A percentile compares a stretch with the other conserved stretches of the same genome.
Conservation (phyloP, 441 rosid genomes). For the Eruca vesicaria region DNA sequence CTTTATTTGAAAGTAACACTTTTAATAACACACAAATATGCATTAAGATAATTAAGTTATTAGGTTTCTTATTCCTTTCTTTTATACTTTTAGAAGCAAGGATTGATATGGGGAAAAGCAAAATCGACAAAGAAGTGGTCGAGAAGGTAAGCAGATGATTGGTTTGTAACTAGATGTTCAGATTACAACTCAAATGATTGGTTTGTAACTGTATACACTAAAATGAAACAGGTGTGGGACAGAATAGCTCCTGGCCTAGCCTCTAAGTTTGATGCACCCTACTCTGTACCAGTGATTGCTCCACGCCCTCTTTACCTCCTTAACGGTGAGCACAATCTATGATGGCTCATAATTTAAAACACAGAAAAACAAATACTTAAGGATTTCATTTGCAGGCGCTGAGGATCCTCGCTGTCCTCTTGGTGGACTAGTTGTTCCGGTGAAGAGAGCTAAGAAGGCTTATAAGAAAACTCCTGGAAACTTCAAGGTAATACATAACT, state of each 20-base stretch:
- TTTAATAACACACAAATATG: background rate
- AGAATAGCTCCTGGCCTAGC: conserved; percentile 93
- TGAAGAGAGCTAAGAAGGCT: conserved; percentile 44
- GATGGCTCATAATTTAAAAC: background rate
- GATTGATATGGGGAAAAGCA: conserved; percentile 58
- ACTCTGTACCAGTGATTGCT: conserved; percentile 69
- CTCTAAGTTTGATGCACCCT: conserved; percentile 72
- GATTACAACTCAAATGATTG: background rate
- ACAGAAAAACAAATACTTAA: background rate
- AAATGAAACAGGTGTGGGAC: conserved; percentile 73
- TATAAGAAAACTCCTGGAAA: conserved; percentile 48
- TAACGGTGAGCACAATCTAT: conserved; percentile 49
- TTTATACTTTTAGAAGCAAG: conserved; percentile 56
- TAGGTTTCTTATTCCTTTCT: background rate
- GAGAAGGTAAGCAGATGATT: conserved; percentile 56
- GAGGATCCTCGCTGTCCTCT: conserved; percentile 88
- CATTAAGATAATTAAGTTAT: background rate
- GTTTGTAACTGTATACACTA: background rate
- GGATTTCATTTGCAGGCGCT: conserved; percentile 44
- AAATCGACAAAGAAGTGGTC: conserved; percentile 77
- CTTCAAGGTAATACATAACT: conserved; percentile 60
- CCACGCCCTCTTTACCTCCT: conserved; percentile 77
- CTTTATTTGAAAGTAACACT: conserved; percentile 77
- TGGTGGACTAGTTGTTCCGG: conserved; percentile 59
- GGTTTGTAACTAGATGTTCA: background rate